A percentile compares a stretch with the other conserved stretches of the same genome.
These are phyloP conservation scores for Stygiomarasmius scandens DNA, from an alignment of 1,284 basidiomycete genomes.

Conservation along the genomic window DNA sequence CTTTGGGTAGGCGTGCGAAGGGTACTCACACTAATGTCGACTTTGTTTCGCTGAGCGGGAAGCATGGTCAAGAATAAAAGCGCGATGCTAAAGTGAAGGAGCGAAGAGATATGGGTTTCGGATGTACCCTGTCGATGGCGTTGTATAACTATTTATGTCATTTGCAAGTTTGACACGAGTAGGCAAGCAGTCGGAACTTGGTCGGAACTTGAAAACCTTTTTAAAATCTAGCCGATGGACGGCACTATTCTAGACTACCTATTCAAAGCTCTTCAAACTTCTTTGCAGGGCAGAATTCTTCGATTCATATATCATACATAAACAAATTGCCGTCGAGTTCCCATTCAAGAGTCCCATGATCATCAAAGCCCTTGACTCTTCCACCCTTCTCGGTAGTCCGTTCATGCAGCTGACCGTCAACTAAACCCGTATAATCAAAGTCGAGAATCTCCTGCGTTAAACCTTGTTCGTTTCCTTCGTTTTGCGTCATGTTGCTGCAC, in stretches of 20 bases:
- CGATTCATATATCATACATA: neutral
- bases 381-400: neutral
- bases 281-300: neutral
- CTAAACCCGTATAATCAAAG: neutral
- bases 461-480: neutral
- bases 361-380: neutral
- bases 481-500: neutral
- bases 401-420: neutral
- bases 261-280: too few relatives aligned
- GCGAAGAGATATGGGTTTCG: constrained; percentile 20
- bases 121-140: constrained; percentile 2
- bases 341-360: neutral
- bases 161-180: constrained; percentile 19
- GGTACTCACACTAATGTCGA: constrained; percentile 83
- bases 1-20: constrained; percentile 11
- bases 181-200: constrained; percentile 28
- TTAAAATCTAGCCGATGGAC: neutral
- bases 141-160: constrained; percentile 20
- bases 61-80: constrained; percentile 53
- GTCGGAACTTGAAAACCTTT: constrained; percentile 28
- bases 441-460: neutral
- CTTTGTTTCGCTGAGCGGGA: constrained; percentile 84
- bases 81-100: constrained; percentile 11
- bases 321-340: neutral
- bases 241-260: neutral